Evolutionary conservation across 345 rosid genomes (phyloP).

Genomic region (Abelmoschus esculentus): DNA sequence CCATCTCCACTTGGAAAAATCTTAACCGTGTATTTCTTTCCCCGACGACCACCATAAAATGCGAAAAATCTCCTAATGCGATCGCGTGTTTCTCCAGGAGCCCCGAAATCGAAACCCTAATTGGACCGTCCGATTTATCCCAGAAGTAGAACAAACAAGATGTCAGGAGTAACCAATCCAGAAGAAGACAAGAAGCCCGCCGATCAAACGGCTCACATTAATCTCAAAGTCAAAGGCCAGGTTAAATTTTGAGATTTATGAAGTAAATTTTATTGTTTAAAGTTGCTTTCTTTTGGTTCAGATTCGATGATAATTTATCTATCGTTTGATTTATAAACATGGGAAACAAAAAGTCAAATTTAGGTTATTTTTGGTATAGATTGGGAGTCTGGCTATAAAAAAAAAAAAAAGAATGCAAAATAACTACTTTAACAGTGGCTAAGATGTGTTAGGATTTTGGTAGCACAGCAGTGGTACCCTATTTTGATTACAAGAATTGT

Average conservation of each 20-base stretch:
- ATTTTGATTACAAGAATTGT: too few relatives aligned
- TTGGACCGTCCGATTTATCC: background rate
- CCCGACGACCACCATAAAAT: background rate
- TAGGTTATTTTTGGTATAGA: background rate
- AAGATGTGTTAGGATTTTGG: background rate
- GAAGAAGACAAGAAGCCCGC: conserved; percentile 78
- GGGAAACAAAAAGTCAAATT: background rate
- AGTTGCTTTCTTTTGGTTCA: too few relatives aligned
- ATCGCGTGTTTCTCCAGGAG: background rate
- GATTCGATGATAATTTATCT: too few relatives aligned
- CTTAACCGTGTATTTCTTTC: background rate
- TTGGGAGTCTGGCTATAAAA: background rate
- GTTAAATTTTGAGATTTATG: conserved; percentile 17
- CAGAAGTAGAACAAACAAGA: background rate
- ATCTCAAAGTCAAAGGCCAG: conserved; percentile 90
- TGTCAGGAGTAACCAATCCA: conserved; percentile 23
- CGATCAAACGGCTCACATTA: conserved; percentile 68
- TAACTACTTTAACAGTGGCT: background rate
- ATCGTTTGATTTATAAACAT: too few relatives aligned
- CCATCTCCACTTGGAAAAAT: background rate
- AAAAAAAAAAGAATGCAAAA: too few relatives aligned
- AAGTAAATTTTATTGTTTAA: too few relatives aligned
- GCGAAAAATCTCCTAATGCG: background rate
- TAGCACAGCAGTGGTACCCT: background rate
- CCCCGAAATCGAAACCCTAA: conserved; percentile 1